phyloP scores from a whole-genome alignment of 2,329 filamentous ascomycete genomes.

The Talaromyces sp. region DNA sequence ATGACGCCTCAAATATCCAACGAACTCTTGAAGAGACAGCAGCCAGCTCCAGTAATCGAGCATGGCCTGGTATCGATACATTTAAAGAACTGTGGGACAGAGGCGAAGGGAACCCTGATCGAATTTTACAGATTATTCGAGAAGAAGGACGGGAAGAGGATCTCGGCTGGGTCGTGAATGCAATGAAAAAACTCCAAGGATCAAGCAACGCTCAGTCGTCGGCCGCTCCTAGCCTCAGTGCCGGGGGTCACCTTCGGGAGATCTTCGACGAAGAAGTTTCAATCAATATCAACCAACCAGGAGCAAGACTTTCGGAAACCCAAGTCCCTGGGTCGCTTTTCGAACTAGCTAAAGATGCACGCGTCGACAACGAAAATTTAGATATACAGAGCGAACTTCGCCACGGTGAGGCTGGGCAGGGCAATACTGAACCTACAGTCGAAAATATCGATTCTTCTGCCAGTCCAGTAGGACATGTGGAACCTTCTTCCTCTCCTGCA shows the following conservation, averaged over 20 bases:
- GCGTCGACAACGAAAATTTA: background rate
- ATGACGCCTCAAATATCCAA: conserved; percentile 41
- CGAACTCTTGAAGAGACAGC: conserved; percentile 40
- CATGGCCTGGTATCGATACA: conserved; percentile 38
- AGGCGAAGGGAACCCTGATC: conserved; percentile 54
- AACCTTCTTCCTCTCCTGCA: background rate
- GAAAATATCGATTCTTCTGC: background rate
- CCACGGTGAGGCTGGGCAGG: background rate
- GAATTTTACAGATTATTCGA: conserved; percentile 56
- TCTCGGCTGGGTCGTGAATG: conserved; percentile 54
- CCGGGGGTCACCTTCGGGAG: background rate
- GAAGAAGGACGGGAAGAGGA: conserved; percentile 55
- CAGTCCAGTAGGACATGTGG: background rate
- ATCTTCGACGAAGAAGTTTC: background rate
- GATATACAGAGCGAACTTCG: background rate
- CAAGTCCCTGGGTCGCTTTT: background rate
- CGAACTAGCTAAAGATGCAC: background rate
- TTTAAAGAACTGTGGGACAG: conserved; percentile 52
- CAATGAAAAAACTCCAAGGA: conserved; percentile 38
- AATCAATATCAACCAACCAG: background rate
- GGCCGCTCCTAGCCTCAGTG: background rate
- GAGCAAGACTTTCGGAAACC: background rate
- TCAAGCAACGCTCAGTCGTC: background rate
- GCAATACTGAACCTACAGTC: background rate
- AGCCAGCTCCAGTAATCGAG: background rate